A percentile compares a stretch with the other conserved stretches of the same genome.
These are phyloP conservation scores for Scenedesmus sp. DNA, from an alignment of 163 green algal species.

Conservation along the genomic window DNA sequence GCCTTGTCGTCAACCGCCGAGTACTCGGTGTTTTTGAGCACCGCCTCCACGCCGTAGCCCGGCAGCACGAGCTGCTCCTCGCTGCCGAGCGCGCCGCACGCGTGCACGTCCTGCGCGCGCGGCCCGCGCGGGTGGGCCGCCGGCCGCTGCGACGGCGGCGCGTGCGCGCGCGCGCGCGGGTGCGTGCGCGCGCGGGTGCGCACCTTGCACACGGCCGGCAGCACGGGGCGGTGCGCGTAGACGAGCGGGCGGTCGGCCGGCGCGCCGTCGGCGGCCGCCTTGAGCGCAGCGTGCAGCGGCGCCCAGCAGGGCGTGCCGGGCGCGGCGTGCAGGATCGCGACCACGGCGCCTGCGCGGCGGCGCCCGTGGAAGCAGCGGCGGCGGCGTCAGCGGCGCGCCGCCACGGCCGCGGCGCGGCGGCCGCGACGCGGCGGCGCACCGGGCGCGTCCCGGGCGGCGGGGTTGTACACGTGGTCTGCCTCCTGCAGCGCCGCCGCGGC, in stretches of 20 bases:
- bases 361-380: no score
- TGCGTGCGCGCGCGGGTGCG: neutral
- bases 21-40: conserved; percentile 98
- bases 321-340: conserved; percentile 72
- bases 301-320: conserved; percentile 69
- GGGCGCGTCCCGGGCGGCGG: conserved; percentile 17
- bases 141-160: neutral
- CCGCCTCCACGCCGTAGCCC: conserved; percentile 92
- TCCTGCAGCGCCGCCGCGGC: conserved; percentile 43
- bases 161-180: neutral
- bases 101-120: conserved; percentile 26
- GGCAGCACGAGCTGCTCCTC: conserved; percentile 64
- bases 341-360: conserved; percentile 33
- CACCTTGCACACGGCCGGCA: conserved; percentile 46
- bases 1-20: conserved; percentile 78
- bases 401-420: no score
- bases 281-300: conserved; percentile 59
- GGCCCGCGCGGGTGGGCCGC: neutral
- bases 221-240: conserved; percentile 77
- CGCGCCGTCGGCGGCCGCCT: conserved; percentile 6
- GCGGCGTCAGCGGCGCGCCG: no score
- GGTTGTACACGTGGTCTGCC: conserved; percentile 64
- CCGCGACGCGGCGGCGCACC: neutral
- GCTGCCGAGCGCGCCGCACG: conserved; percentile 54
- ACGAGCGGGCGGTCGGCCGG: conserved; percentile 30